These are phyloP conservation scores for Allium fistulosum DNA, from an alignment of 106 monocot genomes.

Conservation along the genomic window DNA sequence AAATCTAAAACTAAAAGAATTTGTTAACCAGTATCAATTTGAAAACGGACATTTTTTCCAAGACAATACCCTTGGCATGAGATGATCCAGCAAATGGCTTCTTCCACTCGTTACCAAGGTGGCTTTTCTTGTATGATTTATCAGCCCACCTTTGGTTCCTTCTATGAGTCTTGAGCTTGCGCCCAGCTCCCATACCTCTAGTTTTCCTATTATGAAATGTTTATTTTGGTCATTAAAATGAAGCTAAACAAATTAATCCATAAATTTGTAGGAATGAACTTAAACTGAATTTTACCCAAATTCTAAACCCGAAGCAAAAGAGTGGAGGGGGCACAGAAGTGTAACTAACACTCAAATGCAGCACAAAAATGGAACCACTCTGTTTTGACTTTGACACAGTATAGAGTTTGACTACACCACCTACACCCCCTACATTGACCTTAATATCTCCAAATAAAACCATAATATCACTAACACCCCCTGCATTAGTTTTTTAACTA, in stretches of 20 bases:
- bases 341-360: background rate
- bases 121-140: slow-evolving; percentile 57
- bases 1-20: background rate
- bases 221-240: background rate
- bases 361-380: background rate
- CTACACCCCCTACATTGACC: background rate
- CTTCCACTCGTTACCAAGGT: slow-evolving; percentile 69
- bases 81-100: slow-evolving; percentile 64
- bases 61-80: slow-evolving; percentile 58
- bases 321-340: background rate
- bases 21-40: background rate
- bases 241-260: no score
- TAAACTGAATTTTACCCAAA: background rate
- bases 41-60: slow-evolving; percentile 40
- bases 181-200: slow-evolving; percentile 88
- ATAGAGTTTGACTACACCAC: no score
- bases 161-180: slow-evolving; percentile 64
- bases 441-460: background rate
- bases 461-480: background rate
- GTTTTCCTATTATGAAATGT: slow-evolving; percentile 41
- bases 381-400: background rate
- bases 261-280: background rate
- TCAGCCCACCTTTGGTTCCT: slow-evolving; percentile 62
- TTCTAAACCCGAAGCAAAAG: background rate
- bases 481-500: no score